Evolutionary conservation across 2,329 filamentous ascomycete genomes (phyloP).

Genomic region (Neonectria neomacrospora): DNA sequence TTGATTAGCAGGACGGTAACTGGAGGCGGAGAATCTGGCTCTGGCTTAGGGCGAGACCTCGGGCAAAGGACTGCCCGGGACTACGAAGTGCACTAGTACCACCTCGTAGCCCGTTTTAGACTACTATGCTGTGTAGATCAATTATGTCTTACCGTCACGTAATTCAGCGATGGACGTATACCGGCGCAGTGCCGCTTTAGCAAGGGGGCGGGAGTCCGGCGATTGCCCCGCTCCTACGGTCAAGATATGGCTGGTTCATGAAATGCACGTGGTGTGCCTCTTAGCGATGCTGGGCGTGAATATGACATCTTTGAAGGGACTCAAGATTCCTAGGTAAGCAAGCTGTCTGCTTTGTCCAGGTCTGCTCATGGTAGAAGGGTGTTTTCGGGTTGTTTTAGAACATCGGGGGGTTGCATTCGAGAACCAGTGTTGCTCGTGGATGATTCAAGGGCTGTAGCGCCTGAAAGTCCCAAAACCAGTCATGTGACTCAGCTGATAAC

Average conservation of each 20-base stretch:
- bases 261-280: not conserved
- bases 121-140: too few relatives aligned
- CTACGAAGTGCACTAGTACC: not conserved
- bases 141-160: conserved; percentile 18
- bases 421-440: not conserved
- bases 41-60: not conserved
- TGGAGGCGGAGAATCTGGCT: not conserved
- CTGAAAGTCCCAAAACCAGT: conserved; percentile 25
- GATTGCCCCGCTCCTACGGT: conserved; percentile 6
- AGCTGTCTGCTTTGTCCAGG: not conserved
- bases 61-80: conserved; percentile 6
- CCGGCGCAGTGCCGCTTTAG: conserved; percentile 25
- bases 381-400: not conserved
- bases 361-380: too few relatives aligned
- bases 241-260: not conserved
- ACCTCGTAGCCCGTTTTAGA: conserved; percentile 16
- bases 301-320: conserved; percentile 13
- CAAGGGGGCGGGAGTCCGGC: not conserved
- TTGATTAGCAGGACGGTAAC: not conserved
- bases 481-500: conserved; percentile 39
- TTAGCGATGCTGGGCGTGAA: not conserved
- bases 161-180: conserved; percentile 4
- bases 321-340: not conserved
- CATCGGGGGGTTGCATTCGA: not conserved
- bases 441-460: not conserved